Evolutionary conservation across 2,329 filamentous ascomycete genomes (phyloP).

Genomic region (Verticillium nonalfalfae): DNA sequence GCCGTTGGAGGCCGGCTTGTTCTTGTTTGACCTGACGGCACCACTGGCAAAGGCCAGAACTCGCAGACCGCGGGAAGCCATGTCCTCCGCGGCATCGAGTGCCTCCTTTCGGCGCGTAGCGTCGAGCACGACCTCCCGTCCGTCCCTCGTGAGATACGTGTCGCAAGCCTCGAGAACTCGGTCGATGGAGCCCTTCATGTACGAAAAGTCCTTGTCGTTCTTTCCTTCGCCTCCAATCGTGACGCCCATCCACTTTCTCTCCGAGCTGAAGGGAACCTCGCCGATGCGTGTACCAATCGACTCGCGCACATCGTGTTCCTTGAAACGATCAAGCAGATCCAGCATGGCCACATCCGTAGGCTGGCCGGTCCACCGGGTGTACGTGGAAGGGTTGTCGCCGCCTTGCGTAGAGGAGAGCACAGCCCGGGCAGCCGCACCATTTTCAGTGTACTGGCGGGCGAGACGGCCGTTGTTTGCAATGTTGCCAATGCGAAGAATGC

Average conservation of each 20-base stretch:
- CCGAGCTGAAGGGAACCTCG: slow-evolving; percentile 93
- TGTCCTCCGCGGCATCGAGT: slow-evolving; percentile 69
- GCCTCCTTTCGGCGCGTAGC: slow-evolving; percentile 68
- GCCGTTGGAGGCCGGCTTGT: neutral
- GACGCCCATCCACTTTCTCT: slow-evolving; percentile 99
- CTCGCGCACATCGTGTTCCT: slow-evolving; percentile 85
- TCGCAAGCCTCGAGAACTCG: slow-evolving; percentile 81
- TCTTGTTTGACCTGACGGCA: slow-evolving; percentile 39
- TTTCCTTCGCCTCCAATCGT: slow-evolving; percentile 61
- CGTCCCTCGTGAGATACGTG: slow-evolving; percentile 81
- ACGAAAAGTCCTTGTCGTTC: slow-evolving; percentile 69
- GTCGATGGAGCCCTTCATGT: slow-evolving; percentile 93
- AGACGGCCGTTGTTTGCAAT: slow-evolving; percentile 92
- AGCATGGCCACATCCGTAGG: slow-evolving; percentile 97
- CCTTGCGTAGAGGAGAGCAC: slow-evolving; percentile 80
- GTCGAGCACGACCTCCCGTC: slow-evolving; percentile 80
- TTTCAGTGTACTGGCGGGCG: slow-evolving; percentile 64
- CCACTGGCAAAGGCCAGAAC: slow-evolving; percentile 94
- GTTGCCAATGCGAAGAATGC: slow-evolving; percentile 86
- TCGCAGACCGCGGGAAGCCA: slow-evolving; percentile 84
- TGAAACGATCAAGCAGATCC: slow-evolving; percentile 84
- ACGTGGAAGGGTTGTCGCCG: slow-evolving; percentile 52
- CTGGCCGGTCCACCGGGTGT: slow-evolving; percentile 92
- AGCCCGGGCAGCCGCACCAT: slow-evolving; percentile 65
- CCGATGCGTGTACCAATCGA: slow-evolving; percentile 74